Base-by-base conservation (phyloP, 495 filamentous ascomycete species). In the Penicillium psychrofluorescens region DNA sequence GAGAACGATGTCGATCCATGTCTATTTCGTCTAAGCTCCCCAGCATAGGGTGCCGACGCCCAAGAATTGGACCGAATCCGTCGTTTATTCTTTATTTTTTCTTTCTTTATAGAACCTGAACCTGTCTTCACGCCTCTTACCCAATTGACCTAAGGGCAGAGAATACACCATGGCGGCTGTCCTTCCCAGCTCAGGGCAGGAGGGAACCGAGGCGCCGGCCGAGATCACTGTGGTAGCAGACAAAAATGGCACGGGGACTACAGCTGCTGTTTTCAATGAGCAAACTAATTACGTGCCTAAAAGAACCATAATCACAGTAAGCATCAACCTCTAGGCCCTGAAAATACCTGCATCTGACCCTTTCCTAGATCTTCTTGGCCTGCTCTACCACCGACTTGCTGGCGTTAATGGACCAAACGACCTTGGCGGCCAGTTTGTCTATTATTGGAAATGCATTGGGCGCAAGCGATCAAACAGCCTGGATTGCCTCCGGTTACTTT, bases 351-450 rank as follows among this genome's bases (percentile, higher is more conserved):
- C 38, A 43, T 35, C 32, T 14, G 35, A 44, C 43, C 46, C 37
- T 37, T 32, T 9, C 32, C 22, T 40, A 76, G 74, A 75, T 78
- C 45, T 78, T 78, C 45, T 53, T 78, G 29, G 72, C 72, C 13
- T 78, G 75, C 45, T 66, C 75, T n/a, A 74, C 60, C n/a, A 69
- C 77, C 44, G 74, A 78, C 43, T 43, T 78, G 15, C 41, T 78
- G 27, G 70, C 75, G 5, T 59, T 77, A 48, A 77, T 77, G 61
- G 75, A 77, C 54, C 72, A 78, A 54, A 78, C 75, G 2, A 77
- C 71, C 6, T 53, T 78, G 16, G 74, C 74, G 0, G 62, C 68
- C 27, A 74, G 70, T 61, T 57, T 77, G 28, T 71, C 71, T 11
- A 74, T 75, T 45, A 70, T 78, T 33, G 66, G 68, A 7, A 70